Percentiles rank a stretch among this genome's conserved stretches.
These are phyloP conservation scores for Elaphomyces granulatus DNA, from an alignment of 495 filamentous ascomycete genomes.

Conservation along the genomic window DNA sequence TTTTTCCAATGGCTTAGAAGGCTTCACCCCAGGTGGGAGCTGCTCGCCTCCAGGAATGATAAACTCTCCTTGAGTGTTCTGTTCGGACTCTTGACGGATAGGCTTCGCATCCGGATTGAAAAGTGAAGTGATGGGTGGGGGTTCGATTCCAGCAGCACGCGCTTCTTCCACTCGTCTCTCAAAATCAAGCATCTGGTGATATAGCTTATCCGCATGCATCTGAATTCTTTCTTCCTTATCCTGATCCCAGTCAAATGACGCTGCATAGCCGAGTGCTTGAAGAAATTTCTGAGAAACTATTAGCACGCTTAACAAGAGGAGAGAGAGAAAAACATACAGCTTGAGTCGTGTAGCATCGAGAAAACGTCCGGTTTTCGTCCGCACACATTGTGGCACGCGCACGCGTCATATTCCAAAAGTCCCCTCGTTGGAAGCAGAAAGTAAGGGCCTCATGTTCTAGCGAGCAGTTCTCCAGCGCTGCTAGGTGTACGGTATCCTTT, in stretches of 20 bases:
- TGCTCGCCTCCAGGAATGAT: constrained; percentile 22
- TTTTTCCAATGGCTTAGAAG: constrained; percentile 41
- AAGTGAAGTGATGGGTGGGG: constrained; percentile 25
- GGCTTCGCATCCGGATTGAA: constrained; percentile 23
- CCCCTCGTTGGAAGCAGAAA: constrained; percentile 59
- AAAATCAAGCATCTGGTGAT: constrained; percentile 69
- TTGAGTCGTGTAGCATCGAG: constrained; percentile 73
- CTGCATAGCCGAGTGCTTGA: constrained; percentile 80
- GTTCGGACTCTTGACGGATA: constrained; percentile 1
- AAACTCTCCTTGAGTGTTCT: constrained; percentile 11
- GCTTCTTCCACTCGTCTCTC: constrained; percentile 55
- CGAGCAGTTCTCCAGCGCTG: constrained; percentile 88
- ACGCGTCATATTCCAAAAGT: constrained; percentile 27
- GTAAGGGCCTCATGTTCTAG: constrained; percentile 63
- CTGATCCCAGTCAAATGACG: constrained; percentile 40
- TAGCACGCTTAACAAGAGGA: not conserved
- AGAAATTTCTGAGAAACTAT: constrained; percentile 53
- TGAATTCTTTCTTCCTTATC: constrained; percentile 81
- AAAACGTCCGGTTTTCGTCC: constrained; percentile 51
- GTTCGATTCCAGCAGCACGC: constrained; percentile 40
- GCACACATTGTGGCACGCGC: constrained; percentile 59
- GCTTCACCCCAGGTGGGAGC: constrained; percentile 23
- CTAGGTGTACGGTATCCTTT: constrained; percentile 57
- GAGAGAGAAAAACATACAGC: constrained; percentile 36
- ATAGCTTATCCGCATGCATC: constrained; percentile 84